Evolutionary conservation across 805 yeast genomes (phyloP).

Genomic region (Schizosaccharomyces octosporus): DNA sequence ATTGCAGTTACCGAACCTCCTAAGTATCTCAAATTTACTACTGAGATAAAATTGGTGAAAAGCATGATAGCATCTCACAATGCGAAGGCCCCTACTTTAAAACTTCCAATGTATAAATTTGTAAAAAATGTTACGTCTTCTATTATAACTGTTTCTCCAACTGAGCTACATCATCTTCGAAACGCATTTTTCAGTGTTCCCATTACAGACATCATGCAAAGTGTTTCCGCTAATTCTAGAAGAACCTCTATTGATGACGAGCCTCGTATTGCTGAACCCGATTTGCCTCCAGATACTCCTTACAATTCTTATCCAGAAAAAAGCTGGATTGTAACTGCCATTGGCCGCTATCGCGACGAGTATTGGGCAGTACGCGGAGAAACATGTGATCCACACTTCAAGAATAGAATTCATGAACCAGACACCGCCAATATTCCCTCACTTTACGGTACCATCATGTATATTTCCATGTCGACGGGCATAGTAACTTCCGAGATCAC

Average conservation of each 20-base stretch:
- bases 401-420: background rate
- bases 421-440: background rate
- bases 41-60: background rate
- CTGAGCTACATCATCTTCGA: background rate
- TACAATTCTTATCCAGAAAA: background rate
- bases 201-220: background rate
- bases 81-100: background rate
- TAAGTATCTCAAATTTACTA: background rate
- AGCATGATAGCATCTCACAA: background rate
- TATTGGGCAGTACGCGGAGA: background rate
- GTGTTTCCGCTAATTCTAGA: background rate
- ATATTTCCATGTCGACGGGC: background rate
- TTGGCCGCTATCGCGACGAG: background rate
- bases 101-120: background rate
- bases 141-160: background rate
- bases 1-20: background rate
- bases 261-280: background rate
- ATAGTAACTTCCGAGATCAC: background rate
- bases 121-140: background rate
- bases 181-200: background rate
- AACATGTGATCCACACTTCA: background rate
- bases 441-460: background rate
- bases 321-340: background rate
- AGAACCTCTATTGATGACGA: background rate
- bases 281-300: background rate